Conservation (phyloP, 2,329 filamentous ascomycete genomes). For the Exophiala dermatitidis region DNA sequence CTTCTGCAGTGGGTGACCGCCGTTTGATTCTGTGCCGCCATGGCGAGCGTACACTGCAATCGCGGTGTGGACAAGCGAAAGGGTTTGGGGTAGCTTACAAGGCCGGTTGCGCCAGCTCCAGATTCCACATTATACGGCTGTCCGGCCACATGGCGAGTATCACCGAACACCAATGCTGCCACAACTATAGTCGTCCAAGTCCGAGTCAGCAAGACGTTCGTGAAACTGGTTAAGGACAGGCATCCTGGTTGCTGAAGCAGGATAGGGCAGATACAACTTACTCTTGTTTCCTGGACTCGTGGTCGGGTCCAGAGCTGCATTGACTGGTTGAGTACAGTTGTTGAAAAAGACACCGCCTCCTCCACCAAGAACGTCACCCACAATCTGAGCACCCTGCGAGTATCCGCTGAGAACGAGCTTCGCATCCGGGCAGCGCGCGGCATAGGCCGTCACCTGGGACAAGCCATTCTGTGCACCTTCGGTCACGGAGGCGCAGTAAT, state of each 20-base stretch:
- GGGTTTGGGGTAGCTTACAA: not conserved
- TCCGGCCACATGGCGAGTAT: not conserved
- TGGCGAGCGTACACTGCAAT: too few relatives aligned
- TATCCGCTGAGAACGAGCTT: not conserved
- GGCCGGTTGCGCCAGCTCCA: not conserved
- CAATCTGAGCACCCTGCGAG: not conserved
- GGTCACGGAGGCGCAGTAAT: not conserved
- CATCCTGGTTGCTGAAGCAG: too few relatives aligned
- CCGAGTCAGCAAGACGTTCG: not conserved
- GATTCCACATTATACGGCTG: not conserved
- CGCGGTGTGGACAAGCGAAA: too few relatives aligned
- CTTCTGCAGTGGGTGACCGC: too few relatives aligned
- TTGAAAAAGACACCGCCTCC: not conserved
- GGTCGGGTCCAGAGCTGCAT: too few relatives aligned
- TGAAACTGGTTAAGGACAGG: too few relatives aligned
- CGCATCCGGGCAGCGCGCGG: not conserved
- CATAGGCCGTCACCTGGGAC: not conserved
- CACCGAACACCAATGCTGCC: not conserved
- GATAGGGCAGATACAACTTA: too few relatives aligned
- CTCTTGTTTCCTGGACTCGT: too few relatives aligned
- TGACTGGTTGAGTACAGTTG: not conserved
- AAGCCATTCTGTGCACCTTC: not conserved
- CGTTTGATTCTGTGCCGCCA: too few relatives aligned
- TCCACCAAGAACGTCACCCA: not conserved
- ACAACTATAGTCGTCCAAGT: not conserved